Percentiles rank a stretch among this genome's conserved stretches.
Evolutionary conservation across 2,329 filamentous ascomycete species (phyloP).

Genomic region (Claviceps sp.): DNA sequence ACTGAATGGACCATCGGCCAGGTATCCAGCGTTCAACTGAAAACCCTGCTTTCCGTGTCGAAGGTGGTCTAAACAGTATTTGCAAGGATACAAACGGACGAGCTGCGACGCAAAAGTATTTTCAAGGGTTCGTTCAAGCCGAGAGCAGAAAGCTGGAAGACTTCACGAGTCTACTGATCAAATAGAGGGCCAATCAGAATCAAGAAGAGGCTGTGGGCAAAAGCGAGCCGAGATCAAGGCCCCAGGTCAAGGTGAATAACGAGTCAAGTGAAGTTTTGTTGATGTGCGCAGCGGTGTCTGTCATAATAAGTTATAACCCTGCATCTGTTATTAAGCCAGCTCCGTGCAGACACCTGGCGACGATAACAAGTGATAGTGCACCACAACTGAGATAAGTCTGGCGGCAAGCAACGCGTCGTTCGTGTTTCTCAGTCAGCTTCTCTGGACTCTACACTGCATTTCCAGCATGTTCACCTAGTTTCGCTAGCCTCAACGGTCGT

Average conservation of each 20-base stretch:
- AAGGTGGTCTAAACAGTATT: neutral
- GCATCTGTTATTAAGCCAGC: constrained; percentile 3
- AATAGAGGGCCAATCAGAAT: neutral
- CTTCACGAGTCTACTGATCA: neutral
- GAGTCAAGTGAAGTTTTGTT: neutral
- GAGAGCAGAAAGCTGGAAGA: neutral
- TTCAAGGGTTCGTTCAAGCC: neutral
- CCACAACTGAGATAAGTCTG: neutral
- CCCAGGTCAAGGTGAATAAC: neutral
- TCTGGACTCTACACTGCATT: neutral
- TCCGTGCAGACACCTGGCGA: constrained; percentile 13
- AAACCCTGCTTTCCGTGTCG: neutral
- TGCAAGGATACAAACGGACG: neutral
- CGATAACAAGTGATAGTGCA: constrained; percentile 15
- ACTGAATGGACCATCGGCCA: neutral
- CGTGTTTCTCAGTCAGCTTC: too few species aligned
- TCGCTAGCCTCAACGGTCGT: neutral
- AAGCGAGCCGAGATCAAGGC: neutral
- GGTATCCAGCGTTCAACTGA: neutral
- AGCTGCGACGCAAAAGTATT: too few species aligned
- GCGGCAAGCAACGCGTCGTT: too few species aligned
- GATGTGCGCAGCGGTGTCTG: too few species aligned
- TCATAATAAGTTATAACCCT: too few species aligned
- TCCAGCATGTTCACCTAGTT: neutral
- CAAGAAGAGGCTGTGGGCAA: neutral